Conservation (phyloP, 78 protist genomes). For the Bigelowiella natans region DNA sequence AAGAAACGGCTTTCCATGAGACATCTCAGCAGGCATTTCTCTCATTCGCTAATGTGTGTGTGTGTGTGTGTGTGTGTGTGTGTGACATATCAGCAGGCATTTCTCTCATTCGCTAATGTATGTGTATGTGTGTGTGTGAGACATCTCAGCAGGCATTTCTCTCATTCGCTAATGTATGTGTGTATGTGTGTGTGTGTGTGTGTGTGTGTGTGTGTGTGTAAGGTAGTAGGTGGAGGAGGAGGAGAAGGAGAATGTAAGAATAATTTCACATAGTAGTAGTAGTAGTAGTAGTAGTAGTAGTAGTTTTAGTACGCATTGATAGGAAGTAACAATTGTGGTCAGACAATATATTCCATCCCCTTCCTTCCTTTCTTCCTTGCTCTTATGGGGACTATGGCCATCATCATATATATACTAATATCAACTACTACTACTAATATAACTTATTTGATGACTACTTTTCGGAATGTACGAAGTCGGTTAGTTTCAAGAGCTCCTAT, state of each 20-base stretch:
- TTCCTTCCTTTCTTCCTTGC: too few species aligned
- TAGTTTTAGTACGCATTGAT: too few species aligned
- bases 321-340: too few species aligned
- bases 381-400: not conserved
- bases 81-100: too few species aligned
- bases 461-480: not conserved
- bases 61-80: not conserved
- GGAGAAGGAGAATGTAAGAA: too few species aligned
- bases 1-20: constrained; percentile 5
- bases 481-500: constrained; percentile 1
- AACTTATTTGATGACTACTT: not conserved
- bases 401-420: not conserved
- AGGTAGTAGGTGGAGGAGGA: too few species aligned
- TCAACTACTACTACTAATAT: not conserved
- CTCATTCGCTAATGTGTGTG: not conserved
- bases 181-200: not conserved
- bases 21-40: not conserved
- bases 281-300: too few species aligned
- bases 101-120: not conserved
- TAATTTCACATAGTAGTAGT: too few species aligned
- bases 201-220: not conserved
- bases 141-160: too few species aligned
- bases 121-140: not conserved
- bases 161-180: not conserved
- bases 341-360: too few species aligned